These are phyloP conservation scores for Ceratocystis albifundus DNA, from an alignment of 2,329 filamentous ascomycete species.

Conservation along the genomic window DNA sequence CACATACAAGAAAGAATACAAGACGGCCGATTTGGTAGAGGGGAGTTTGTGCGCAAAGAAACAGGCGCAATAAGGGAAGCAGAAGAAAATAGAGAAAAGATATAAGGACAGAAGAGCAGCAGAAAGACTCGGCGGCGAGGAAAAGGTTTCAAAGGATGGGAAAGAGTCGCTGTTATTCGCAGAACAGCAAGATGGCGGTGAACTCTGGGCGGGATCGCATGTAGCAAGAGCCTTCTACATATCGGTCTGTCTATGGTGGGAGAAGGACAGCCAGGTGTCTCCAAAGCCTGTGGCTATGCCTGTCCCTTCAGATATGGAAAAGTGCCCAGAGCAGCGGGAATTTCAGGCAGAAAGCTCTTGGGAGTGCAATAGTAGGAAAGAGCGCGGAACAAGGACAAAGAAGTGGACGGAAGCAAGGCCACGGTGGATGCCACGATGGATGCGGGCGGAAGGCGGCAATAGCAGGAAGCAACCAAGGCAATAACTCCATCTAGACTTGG, in stretches of 20 bases:
- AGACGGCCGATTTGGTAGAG: neutral
- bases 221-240: neutral
- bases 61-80: neutral
- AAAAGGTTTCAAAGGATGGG: neutral
- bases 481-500: neutral
- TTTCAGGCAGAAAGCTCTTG: neutral
- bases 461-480: neutral
- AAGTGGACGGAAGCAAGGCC: neutral
- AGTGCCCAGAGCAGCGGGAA: neutral
- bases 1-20: constrained; percentile 12
- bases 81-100: neutral
- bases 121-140: neutral
- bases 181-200: constrained; percentile 4
- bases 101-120: neutral
- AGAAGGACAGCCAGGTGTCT: neutral
- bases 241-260: neutral
- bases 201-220: neutral
- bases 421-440: no score
- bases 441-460: neutral
- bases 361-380: neutral
- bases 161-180: neutral
- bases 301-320: neutral
- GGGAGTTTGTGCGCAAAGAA: neutral
- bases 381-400: neutral
- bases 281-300: neutral